Conservation (phyloP, 352 stramenopile species). For the Thalassiosira gravida region DNA sequence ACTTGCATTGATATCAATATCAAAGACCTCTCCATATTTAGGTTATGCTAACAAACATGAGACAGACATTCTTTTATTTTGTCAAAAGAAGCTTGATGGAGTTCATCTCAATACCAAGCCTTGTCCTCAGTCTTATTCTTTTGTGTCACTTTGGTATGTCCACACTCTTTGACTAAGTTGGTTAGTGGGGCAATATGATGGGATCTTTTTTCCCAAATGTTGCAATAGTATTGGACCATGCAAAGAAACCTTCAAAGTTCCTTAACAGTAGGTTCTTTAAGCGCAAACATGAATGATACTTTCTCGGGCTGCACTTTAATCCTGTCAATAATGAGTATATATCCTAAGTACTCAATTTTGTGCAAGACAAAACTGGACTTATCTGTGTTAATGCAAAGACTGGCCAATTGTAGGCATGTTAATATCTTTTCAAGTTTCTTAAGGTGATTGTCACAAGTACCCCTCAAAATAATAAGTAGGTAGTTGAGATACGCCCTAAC, state of each 20-base stretch:
- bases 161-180: not conserved
- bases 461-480: not conserved
- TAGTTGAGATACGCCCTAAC: not conserved
- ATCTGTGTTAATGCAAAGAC: not conserved
- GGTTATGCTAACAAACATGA: not conserved
- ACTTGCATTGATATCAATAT: not conserved
- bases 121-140: not conserved
- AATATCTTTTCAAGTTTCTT: not conserved
- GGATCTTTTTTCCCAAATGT: not conserved
- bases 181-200: not conserved
- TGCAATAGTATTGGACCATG: slow-evolving; percentile 2
- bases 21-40: not conserved
- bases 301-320: not conserved
- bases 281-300: not conserved
- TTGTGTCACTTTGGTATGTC: not conserved
- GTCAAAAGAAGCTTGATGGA: not conserved
- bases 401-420: not conserved
- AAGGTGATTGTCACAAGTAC: not conserved
- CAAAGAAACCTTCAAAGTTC: not conserved
- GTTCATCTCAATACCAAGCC: not conserved
- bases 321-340: not conserved
- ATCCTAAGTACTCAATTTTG: slow-evolving; percentile 1
- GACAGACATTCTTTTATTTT: not conserved
- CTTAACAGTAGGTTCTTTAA: not conserved
- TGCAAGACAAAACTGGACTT: not conserved